These are phyloP conservation scores for Corylus americana DNA, from an alignment of 306 rosid species.

Conservation along the genomic window DNA sequence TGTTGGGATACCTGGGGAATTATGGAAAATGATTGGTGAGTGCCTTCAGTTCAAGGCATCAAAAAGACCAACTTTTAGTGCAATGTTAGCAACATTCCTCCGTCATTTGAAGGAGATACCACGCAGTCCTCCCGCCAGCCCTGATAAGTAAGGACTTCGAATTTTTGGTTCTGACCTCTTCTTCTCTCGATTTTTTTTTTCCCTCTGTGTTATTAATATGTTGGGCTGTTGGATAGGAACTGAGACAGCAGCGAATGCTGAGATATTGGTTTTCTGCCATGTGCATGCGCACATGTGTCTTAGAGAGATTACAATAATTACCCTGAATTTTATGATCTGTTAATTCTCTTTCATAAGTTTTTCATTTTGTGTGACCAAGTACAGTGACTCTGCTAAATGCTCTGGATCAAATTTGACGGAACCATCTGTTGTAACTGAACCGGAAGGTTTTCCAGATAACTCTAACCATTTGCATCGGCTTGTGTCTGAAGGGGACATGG, in stretches of 20 bases:
- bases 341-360: constrained; percentile 17
- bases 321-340: constrained; percentile 16
- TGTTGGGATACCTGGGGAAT: constrained; percentile 94
- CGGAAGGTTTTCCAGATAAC: constrained; percentile 57
- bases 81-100: constrained; percentile 87
- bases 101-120: constrained; percentile 97
- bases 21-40: constrained; percentile 99
- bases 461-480: constrained; percentile 72
- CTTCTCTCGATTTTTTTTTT: background rate
- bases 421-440: constrained; percentile 55
- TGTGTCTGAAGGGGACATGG: constrained; percentile 80
- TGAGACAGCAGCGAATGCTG: background rate
- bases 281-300: constrained; percentile 26
- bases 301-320: constrained; percentile 20
- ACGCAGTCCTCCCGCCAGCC: constrained; percentile 89
- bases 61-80: constrained; percentile 83
- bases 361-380: constrained; percentile 32
- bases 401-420: constrained; percentile 62
- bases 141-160: constrained; percentile 74
- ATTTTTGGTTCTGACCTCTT: constrained; percentile 23
- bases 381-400: constrained; percentile 65
- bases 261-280: constrained; percentile 16
- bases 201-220: constrained; percentile 21
- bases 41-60: constrained; percentile 94
- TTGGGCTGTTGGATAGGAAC: constrained; percentile 7